These are phyloP conservation scores for Asterochloris erici DNA, from an alignment of 139 green algal genomes.

Conservation along the genomic window DNA sequence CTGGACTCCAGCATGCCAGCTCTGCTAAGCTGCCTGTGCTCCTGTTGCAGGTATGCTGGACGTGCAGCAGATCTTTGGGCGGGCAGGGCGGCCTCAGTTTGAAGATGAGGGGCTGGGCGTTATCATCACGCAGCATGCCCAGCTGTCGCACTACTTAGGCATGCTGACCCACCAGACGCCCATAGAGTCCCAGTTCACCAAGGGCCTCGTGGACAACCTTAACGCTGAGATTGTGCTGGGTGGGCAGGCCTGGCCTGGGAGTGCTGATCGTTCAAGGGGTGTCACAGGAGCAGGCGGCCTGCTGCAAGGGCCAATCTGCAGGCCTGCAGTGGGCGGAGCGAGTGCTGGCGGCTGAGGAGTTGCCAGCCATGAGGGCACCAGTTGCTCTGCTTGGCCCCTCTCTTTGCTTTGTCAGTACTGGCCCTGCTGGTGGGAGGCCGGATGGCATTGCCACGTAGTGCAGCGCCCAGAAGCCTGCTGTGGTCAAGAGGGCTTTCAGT, in stretches of 20 bases:
- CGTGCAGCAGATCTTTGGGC: conserved; percentile 98
- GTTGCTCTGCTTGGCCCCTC: too few relatives aligned
- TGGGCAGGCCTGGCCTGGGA: neutral
- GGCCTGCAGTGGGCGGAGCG: too few relatives aligned
- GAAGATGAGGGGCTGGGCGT: conserved; percentile 68
- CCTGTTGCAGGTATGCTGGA: conserved; percentile 83
- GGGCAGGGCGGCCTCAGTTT: conserved; percentile 91
- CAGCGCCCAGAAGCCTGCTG: too few relatives aligned
- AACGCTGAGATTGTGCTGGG: conserved; percentile 97
- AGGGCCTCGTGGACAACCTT: conserved; percentile 83
- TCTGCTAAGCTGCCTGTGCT: neutral
- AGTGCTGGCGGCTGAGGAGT: too few relatives aligned
- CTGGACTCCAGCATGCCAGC: too few relatives aligned
- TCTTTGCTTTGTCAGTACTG: too few relatives aligned
- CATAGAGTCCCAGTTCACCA: conserved; percentile 87
- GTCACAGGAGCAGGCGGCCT: neutral
- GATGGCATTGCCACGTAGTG: too few relatives aligned
- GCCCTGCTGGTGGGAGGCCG: too few relatives aligned
- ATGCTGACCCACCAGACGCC: conserved; percentile 87
- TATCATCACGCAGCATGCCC: conserved; percentile 96
- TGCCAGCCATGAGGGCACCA: too few relatives aligned
- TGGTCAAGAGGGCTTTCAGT: too few relatives aligned
- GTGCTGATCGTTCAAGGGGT: too few relatives aligned
- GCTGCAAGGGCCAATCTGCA: neutral
- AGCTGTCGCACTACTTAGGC: conserved; percentile 93